Evolutionary conservation across 2,329 filamentous ascomycete genomes (phyloP).

Genomic region (Fulvia fulva): DNA sequence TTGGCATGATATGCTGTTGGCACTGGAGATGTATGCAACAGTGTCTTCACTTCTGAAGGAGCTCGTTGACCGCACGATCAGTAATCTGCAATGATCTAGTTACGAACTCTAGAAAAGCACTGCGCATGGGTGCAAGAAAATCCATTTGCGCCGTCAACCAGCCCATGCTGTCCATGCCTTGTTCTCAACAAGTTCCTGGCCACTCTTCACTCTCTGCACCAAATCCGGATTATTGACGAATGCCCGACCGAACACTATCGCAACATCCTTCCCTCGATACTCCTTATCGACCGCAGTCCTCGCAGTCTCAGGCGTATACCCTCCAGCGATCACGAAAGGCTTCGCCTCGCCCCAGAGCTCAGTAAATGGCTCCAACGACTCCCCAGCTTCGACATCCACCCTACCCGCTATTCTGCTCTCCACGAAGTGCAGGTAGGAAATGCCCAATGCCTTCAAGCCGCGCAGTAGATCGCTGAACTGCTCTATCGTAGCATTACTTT

Average conservation of each 20-base stretch:
- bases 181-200: not conserved
- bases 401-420: conserved; percentile 53
- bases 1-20: no score
- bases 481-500: conserved; percentile 58
- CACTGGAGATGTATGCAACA: no score
- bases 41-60: no score
- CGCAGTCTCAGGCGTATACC: conserved; percentile 39
- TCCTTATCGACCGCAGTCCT: conserved; percentile 30
- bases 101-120: no score
- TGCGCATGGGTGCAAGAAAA: no score
- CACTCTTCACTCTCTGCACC: conserved; percentile 28
- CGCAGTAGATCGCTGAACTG: conserved; percentile 59
- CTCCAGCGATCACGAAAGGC: conserved; percentile 50
- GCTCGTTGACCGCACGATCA: no score
- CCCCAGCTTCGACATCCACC: conserved; percentile 32
- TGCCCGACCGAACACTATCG: conserved; percentile 46
- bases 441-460: conserved; percentile 48
- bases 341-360: conserved; percentile 43
- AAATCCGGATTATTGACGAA: conserved; percentile 50
- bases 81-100: no score
- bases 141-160: not conserved
- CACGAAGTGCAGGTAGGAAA: conserved; percentile 61
- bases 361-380: conserved; percentile 44
- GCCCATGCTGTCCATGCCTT: not conserved
- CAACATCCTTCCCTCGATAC: conserved; percentile 41